Evolutionary conservation across 805 yeast genomes (phyloP).

Genomic region (Pichia manshurica): DNA sequence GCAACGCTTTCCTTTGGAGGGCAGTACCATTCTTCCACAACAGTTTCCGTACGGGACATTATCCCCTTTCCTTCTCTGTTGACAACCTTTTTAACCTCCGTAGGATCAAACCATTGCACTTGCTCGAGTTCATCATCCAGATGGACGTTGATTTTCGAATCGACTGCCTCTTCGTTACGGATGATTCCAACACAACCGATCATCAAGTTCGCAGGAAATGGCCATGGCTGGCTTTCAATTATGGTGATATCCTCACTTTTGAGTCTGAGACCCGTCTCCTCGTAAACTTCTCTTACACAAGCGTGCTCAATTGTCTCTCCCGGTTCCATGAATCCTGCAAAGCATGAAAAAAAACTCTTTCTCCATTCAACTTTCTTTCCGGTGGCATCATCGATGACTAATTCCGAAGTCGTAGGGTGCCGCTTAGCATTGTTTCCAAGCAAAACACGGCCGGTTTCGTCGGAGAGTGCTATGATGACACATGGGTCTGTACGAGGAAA

Average conservation of each 20-base stretch:
- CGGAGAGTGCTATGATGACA: conserved; percentile 73
- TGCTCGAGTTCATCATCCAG: conserved; percentile 84
- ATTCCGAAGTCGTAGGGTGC: conserved; percentile 38
- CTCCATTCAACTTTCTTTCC: conserved; percentile 37
- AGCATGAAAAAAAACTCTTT: conserved; percentile 62
- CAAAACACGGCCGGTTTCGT: conserved; percentile 53
- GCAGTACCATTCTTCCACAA: conserved; percentile 1
- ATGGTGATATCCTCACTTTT: conserved; percentile 49
- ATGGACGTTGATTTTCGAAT: conserved; percentile 52
- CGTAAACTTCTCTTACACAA: conserved; percentile 86
- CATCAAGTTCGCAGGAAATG: conserved; percentile 91
- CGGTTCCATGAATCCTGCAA: conserved; percentile 96
- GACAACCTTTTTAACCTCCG: conserved; percentile 36
- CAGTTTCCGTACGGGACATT: not conserved
- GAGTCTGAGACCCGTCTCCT: conserved; percentile 80
- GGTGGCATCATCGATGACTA: conserved; percentile 44
- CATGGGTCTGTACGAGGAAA: conserved; percentile 94
- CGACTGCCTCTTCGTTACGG: conserved; percentile 62
- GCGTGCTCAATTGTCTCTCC: conserved; percentile 89
- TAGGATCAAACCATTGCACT: conserved; percentile 76
- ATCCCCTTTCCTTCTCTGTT: conserved; percentile 3
- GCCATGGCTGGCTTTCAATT: conserved; percentile 91
- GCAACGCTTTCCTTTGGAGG: conserved; percentile 12
- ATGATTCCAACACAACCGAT: conserved; percentile 83
- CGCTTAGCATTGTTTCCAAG: conserved; percentile 60